Base-by-base conservation (phyloP, 2,329 filamentous ascomycete species). In the Aspergillus transmontanensis region DNA sequence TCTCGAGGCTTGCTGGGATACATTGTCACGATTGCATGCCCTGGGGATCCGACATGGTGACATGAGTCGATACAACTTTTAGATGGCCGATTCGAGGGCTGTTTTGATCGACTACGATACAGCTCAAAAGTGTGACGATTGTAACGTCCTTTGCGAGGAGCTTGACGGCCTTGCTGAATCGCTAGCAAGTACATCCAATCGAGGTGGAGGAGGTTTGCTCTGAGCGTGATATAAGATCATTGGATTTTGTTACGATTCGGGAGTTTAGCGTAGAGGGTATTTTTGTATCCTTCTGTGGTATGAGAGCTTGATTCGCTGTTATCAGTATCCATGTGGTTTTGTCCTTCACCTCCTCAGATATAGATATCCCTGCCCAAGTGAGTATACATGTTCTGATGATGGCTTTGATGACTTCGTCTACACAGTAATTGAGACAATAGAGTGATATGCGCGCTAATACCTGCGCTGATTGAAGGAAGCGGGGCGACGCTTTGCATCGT, bases 41-140 rank as follows among this genome's bases (percentile, higher is more conserved):
- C 54, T 76, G 32, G 71, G 71, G 4, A 45, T 74, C n/a, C 61
- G 41, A 21, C 71, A 75, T 54, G 70, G 71, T 1, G 71, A 76
- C 64, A 71, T 51, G 6, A 75, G 75, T 66, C 67, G 67, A 28
- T 75, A 69, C 57, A 75, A 71, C 53, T 75, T 75, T 39, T 65
- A 75, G 6, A 46, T 75, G 54, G 26, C 59, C 11, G 57, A 30
- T 39, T 68, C 57, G 6, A 68, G 65, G 28, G 72, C 66, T n/a
- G 58, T 63, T 43, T 62, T 75, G 57, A 72, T 75, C 30, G 72
- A 75, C 59, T 74, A 73, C 60, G 71, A 73, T 21, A 68, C 68
- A 12, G 68, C 73, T 34, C 57, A 57, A 57, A 72, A 69, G 60
- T 72, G 69, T 56, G 64, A 71, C 4, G 61, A 73, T 54, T 54